Conservation (phyloP, 2,329 filamentous ascomycete genomes). For the Fusarium agapanthi region DNA sequence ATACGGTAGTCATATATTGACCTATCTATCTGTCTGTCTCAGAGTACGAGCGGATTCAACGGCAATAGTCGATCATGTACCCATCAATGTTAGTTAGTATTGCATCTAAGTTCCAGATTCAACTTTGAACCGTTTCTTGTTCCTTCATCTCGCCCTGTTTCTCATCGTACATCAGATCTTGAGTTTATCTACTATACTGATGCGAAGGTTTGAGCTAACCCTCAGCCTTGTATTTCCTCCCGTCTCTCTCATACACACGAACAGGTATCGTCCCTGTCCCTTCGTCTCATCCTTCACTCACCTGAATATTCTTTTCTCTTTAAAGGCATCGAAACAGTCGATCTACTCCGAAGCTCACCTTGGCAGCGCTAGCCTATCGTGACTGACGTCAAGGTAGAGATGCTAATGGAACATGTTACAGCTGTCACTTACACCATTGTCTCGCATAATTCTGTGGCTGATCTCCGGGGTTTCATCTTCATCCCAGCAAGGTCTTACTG, state of each 20-base stretch:
- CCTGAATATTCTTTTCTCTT: slow-evolving; percentile 11
- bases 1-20: neutral
- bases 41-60: neutral
- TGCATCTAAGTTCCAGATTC: neutral
- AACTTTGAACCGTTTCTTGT: neutral
- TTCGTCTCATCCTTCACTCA: slow-evolving; percentile 32
- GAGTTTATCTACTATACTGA: slow-evolving; percentile 11
- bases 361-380: neutral
- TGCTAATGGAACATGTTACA: slow-evolving; percentile 7
- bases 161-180: slow-evolving; percentile 6
- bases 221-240: slow-evolving; percentile 8
- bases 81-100: neutral
- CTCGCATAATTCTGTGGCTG: slow-evolving; percentile 30
- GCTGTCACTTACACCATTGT: slow-evolving; percentile 21
- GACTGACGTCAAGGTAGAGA: slow-evolving; percentile 8
- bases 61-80: neutral
- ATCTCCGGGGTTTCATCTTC: slow-evolving; percentile 35
- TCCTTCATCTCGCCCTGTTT: slow-evolving; percentile 1
- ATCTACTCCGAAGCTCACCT: neutral
- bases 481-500: slow-evolving; percentile 26
- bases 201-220: neutral
- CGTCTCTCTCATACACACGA: slow-evolving; percentile 23
- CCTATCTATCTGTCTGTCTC: neutral
- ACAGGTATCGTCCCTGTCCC: slow-evolving; percentile 18
- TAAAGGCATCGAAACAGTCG: slow-evolving; percentile 21